A percentile compares a stretch with the other conserved stretches of the same genome.
Evolutionary conservation across 306 rosid genomes (phyloP).

Genomic region (Datisca glomerata): DNA sequence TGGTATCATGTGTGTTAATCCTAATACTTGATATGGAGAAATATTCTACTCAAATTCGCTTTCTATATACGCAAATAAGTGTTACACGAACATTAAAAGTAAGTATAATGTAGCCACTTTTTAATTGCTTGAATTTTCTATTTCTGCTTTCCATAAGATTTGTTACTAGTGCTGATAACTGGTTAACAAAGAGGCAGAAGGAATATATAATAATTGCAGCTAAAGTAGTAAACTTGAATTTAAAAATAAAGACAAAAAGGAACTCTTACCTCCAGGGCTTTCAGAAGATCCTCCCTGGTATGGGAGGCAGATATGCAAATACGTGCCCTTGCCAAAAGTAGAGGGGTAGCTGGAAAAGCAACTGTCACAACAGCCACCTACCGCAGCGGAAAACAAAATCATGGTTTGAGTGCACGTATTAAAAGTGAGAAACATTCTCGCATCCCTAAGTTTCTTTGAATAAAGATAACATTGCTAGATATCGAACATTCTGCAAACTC

Average conservation of each 20-base stretch:
- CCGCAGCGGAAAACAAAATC: conserved; percentile 1
- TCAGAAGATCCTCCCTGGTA: conserved; percentile 68
- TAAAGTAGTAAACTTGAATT: neutral
- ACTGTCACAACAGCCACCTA: conserved; percentile 89
- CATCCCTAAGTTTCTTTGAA: too few species aligned
- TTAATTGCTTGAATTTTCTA: too few species aligned
- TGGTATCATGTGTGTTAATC: too few species aligned
- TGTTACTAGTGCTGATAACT: neutral
- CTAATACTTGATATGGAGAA: too few species aligned
- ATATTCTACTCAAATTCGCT: too few species aligned
- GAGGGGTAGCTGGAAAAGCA: conserved; percentile 92
- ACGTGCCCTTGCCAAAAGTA: conserved; percentile 80
- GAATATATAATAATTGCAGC: neutral
- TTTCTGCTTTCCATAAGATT: too few species aligned
- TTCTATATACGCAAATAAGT: too few species aligned
- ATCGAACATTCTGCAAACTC: conserved; percentile 23
- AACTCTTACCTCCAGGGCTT: conserved; percentile 57
- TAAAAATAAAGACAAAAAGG: neutral
- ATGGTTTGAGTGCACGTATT: too few species aligned
- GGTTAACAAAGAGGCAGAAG: neutral
- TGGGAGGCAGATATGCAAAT: conserved; percentile 93
- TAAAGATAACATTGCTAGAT: too few species aligned
- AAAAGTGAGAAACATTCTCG: too few species aligned
- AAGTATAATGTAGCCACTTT: too few species aligned
- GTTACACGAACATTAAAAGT: too few species aligned